Evolutionary conservation across 495 filamentous ascomycete genomes (phyloP).

Genomic region (Xylaria scruposa): DNA sequence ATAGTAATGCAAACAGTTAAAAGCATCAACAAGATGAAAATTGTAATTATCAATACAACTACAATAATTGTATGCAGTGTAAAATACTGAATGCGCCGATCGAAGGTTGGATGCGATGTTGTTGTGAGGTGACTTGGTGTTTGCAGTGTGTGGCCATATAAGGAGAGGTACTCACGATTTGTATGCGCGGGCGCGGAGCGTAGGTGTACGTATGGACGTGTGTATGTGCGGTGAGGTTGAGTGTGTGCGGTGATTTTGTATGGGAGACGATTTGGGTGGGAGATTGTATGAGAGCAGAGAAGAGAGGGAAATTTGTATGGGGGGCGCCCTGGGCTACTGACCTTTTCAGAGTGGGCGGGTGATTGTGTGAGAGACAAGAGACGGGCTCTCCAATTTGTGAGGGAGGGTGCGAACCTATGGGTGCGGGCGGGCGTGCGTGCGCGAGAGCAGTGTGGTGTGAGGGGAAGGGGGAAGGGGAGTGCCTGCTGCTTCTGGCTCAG

Average conservation of each 20-base stretch:
- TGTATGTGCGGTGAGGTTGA: slow-evolving; percentile 44
- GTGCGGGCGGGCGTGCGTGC: slow-evolving; percentile 18
- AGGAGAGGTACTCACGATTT: slow-evolving; percentile 49
- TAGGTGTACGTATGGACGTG: slow-evolving; percentile 27
- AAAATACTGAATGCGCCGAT: slow-evolving; percentile 1
- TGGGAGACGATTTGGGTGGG: slow-evolving; percentile 54
- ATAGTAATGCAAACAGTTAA: neutral
- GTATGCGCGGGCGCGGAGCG: slow-evolving; percentile 33
- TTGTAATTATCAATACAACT: neutral
- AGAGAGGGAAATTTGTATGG: slow-evolving; percentile 63
- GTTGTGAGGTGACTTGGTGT: slow-evolving; percentile 45
- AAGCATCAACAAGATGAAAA: slow-evolving; percentile 4
- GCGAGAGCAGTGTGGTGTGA: slow-evolving; percentile 14
- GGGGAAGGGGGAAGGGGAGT: slow-evolving; percentile 15
- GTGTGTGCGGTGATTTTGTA: slow-evolving; percentile 62
- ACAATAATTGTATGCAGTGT: slow-evolving; percentile 5
- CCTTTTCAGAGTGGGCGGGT: slow-evolving; percentile 69
- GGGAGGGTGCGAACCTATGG: slow-evolving; percentile 39
- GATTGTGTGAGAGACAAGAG: slow-evolving; percentile 56
- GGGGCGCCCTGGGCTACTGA: slow-evolving; percentile 52
- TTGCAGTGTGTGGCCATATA: slow-evolving; percentile 43
- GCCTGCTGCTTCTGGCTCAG: slow-evolving; percentile 17
- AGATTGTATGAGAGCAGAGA: slow-evolving; percentile 65
- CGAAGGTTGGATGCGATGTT: slow-evolving; percentile 19
- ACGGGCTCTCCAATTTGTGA: slow-evolving; percentile 44